Evolutionary conservation across 1,284 basidiomycete species (phyloP), one percentile per base, ranked within the genome.

Genomic region (Cystobasidium pallidum): DNA sequence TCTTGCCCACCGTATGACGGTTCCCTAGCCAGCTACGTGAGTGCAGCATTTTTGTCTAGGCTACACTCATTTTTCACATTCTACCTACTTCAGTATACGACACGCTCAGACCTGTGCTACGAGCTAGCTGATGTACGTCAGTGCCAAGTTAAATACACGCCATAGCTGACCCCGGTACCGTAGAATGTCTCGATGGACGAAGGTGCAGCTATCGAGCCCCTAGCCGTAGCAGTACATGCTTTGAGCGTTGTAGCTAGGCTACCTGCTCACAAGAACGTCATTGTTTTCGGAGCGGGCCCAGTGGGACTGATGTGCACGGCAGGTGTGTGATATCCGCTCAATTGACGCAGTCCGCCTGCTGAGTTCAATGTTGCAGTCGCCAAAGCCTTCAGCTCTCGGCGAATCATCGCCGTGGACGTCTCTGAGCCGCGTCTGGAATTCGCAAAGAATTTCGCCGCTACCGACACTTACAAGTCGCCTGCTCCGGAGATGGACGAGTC

Each of bases 351-450:
- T 47, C 13, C 19, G 17, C 13, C 28, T 32, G 6, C n/a, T 26
- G 61, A n/a, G 15, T 19, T 6, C 13, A 28, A 6, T 19, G 19
- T n/a, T 15, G 26, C 91, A 3, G 92, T 94, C 73, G 73, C 75
- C 0, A 77, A 77, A 63, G 77, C 92, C 2, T 84, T 94, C 67
- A 92, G 92, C 32, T 93, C 92, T 0, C 84, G 85, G 43, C 87
- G 89, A 63, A 85, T 94, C 73, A 86, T 95, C 71, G 91, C 88
- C 1, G 86, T 95, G 74, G 92, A 99, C 79, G 92, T 98, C 75
- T 87, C 92, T 68, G 84, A 87, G 51, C 83, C 84, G 59, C 89
- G 95, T 62, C 87, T 99, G 59, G 86, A 90, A 52, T 97, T 98
- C 79, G 94, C 95, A 17, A 89, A 89, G 80, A 77, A 79, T 26